A percentile compares a stretch with the other conserved stretches of the same genome.
phyloP scores from a whole-genome alignment of 257 asterid species.

The Handroanthus guayacan region DNA sequence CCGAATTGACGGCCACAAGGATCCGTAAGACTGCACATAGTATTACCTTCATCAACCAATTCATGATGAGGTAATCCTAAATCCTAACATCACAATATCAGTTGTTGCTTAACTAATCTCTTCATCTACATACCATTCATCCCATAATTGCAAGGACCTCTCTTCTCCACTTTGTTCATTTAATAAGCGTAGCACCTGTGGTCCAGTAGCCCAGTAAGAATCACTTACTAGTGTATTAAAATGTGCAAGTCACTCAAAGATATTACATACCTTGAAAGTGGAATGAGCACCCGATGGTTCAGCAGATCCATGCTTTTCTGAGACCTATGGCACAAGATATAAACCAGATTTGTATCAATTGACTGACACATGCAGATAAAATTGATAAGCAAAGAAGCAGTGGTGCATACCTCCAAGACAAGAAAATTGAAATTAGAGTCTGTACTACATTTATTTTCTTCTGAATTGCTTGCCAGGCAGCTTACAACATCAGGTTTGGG shows the following conservation, averaged over 20 bases:
- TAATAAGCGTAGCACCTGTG: conserved; percentile 78
- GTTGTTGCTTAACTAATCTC: conserved; percentile 15
- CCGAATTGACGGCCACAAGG: conserved; percentile 22
- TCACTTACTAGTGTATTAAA: conserved; percentile 30
- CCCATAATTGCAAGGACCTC: conserved; percentile 75
- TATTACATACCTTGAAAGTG: conserved; percentile 66
- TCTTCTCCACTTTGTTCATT: conserved; percentile 91
- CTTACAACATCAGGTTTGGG: conserved; percentile 46
- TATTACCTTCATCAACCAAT: conserved; percentile 9
- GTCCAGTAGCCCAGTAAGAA: conserved; percentile 33
- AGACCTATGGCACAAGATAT: conserved; percentile 55
- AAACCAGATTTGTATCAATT: conserved; percentile 25
- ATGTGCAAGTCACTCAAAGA: conserved; percentile 36
- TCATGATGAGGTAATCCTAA: conserved; percentile 16
- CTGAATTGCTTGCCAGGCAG: conserved; percentile 33
- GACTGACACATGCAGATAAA: conserved; percentile 23
- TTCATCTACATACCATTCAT: conserved; percentile 73
- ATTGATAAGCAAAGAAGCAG: conserved; percentile 21
- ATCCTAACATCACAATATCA: conserved; percentile 20
- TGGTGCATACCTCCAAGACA: conserved; percentile 81
- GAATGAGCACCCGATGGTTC: conserved; percentile 57
- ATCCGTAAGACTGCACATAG: conserved; percentile 29
- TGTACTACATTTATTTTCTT: conserved; percentile 41
- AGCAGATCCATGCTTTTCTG: conserved; percentile 60
- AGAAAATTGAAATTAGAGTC: conserved; percentile 60